These are phyloP conservation scores for Pulicaria dysenterica DNA, from an alignment of 129 eudicot species.

Conservation along the genomic window DNA sequence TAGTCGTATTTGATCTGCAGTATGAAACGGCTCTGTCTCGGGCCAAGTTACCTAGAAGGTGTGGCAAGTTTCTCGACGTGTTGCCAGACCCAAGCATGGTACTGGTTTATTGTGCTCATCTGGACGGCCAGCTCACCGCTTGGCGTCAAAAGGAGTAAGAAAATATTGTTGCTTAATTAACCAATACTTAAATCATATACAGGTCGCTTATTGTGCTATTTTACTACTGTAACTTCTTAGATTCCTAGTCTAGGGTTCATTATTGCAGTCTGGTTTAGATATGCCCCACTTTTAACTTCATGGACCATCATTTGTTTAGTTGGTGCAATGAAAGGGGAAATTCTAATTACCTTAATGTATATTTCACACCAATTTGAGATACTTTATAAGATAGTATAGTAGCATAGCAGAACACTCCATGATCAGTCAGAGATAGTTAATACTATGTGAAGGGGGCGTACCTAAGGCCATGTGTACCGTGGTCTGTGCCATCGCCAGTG, in stretches of 20 bases:
- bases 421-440: too few species aligned
- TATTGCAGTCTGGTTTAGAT: not conserved
- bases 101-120: conserved; percentile 75
- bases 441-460: too few species aligned
- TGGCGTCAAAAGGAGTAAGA: conserved; percentile 90
- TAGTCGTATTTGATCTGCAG: conserved; percentile 85
- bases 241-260: not conserved
- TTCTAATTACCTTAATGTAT: too few species aligned
- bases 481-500: too few species aligned
- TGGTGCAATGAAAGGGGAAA: too few species aligned
- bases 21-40: conserved; percentile 63
- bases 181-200: too few species aligned
- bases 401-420: too few species aligned
- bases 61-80: conserved; percentile 84
- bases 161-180: not conserved
- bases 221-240: not conserved
- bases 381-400: not conserved
- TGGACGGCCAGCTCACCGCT: conserved; percentile 79
- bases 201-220: not conserved
- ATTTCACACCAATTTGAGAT: too few species aligned
- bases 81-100: conserved; percentile 72
- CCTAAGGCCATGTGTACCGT: too few species aligned
- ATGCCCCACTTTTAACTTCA: not conserved
- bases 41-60: conserved; percentile 69
- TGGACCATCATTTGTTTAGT: not conserved